A percentile compares a stretch with the other conserved stretches of the same genome.
phyloP scores from a whole-genome alignment of 352 stramenopile genomes.

The Phytophthora pseudosyringae region DNA sequence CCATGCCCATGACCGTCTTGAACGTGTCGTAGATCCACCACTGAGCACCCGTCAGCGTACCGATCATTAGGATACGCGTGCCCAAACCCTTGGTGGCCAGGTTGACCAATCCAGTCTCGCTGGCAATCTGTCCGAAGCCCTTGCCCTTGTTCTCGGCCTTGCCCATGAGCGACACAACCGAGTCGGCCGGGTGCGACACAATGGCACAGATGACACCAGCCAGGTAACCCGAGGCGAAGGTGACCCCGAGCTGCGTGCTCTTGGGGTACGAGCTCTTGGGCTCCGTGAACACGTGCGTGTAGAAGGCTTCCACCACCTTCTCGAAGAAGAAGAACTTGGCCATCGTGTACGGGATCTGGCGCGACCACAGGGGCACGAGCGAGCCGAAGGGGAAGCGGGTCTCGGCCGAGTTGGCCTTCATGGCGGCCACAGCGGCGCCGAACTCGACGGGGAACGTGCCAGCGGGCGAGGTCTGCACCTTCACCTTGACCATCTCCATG shows the following conservation, averaged over 20 bases:
- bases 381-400: constrained; percentile 93
- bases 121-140: constrained; percentile 89
- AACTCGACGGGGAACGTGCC: constrained; percentile 92
- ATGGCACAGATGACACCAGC: constrained; percentile 99
- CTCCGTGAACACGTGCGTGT: constrained; percentile 91
- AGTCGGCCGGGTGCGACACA: constrained; percentile 99
- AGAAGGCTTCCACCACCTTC: constrained; percentile 89
- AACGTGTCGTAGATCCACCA: constrained; percentile 98
- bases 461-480: constrained; percentile 91
- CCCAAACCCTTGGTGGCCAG: constrained; percentile 90
- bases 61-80: constrained; percentile 96
- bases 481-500: constrained; percentile 97
- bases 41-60: constrained; percentile 95
- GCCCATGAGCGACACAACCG: constrained; percentile 97
- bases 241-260: constrained; percentile 95
- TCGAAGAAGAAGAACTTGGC: constrained; percentile 99
- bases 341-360: constrained; percentile 99
- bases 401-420: constrained; percentile 89
- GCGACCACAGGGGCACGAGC: constrained; percentile 90
- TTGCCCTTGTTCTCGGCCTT: constrained; percentile 93
- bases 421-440: constrained; percentile 82
- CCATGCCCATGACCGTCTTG: constrained; percentile 94
- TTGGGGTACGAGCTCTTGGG: constrained; percentile 93
- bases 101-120: constrained; percentile 78
- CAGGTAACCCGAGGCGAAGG: constrained; percentile 98